Base-by-base conservation (phyloP, 305 asterid species). In the Fraxinus platypoda region DNA sequence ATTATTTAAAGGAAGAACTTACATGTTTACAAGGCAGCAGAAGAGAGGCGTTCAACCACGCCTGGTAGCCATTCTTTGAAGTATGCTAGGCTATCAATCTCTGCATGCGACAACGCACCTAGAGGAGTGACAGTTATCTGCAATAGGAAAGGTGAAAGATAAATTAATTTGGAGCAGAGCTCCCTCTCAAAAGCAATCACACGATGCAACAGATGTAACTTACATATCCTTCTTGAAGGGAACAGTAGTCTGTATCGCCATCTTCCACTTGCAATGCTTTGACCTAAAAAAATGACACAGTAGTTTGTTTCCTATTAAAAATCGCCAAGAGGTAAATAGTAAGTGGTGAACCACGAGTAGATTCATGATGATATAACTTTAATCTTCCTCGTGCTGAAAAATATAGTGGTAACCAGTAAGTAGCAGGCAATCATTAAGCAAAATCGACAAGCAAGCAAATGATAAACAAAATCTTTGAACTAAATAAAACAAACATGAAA, bases 181-280 rank as follows among this genome's bases (percentile, higher is more conserved):
- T 66, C 74, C 34, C 72, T 54, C 35, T 26, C 23, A 9, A 34
- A 12, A 78, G 77, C 75, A 49, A 57, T 76, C 72, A 9, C 74
- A 31, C 7, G 66, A 83, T 66, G 71, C 19, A 34, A 75, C 76
- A 41, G 64, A 76, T 79, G 28, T 30, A 9, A 79, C 97, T 25
- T 89, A 95, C 98, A 81, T 89, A 95, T 91, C 98, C 98, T 90
- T 92, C 89, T 81, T 79, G 89, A 83, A 93, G 94, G 75, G 85
- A 81, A 81, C 83, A 25, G 88, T 92, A 91, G 87, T 95, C 98
- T 35, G 92, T 79, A 84, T 87, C 98, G 25, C 83, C 90, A 52
- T 89, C 87, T 79, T 89, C 97, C 73, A 88, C 83, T 2, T 86
- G 91, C 57, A 87, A 43, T 84, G 91, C 94, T 75, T 23, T 88